Base-by-base conservation (phyloP, 345 rosid species). In the Heritiera fomes region DNA sequence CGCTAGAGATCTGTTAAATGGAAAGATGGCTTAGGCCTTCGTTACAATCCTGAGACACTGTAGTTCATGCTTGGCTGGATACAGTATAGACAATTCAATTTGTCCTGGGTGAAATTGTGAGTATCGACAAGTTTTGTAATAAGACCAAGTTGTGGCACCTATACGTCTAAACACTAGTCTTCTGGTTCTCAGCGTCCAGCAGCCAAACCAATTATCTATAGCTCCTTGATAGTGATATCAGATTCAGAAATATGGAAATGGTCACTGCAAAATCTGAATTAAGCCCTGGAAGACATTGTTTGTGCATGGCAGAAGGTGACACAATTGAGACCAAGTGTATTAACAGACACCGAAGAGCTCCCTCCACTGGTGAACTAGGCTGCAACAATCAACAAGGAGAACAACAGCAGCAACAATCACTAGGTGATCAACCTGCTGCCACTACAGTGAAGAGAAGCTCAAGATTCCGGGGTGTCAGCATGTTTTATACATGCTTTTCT, bases 371-470 rank as follows among this genome's bases (percentile, higher is more conserved):
- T 63, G 3, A 83, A 60, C 46, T 79, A 46, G 75, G 75, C 15
- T 40, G 50, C 30, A 73, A 47, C 28, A 38, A 73, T 55, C 64
- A 50, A 62, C 43, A 23, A 38, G 63, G 79, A 71, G 56, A 78
- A 11, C 66, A 59, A 15, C 88, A 75, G 73, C 86, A 61, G 23
- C 84, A 78, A 58, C 86, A 79, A 69, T 5, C 38, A 55, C 82
- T 34, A 43, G 60, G 18, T 78, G 81, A 86, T 61, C 88, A 79
- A 62, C 77, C 70, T 60, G 78, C 75, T 11, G 83, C 90, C 20
- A 81, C 90, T 10, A 84, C 90, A 3, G 91, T 86, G 67, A 91
- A 91, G 84, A 91, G 94, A 84, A 91, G 94, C 74, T 91, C 94
- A 52, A 89, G 85, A 63, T 91, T 88, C 56, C 90, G 91, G 5